Base-by-base conservation (phyloP, 306 rosid species). In the Sechiopsis laciniata region DNA sequence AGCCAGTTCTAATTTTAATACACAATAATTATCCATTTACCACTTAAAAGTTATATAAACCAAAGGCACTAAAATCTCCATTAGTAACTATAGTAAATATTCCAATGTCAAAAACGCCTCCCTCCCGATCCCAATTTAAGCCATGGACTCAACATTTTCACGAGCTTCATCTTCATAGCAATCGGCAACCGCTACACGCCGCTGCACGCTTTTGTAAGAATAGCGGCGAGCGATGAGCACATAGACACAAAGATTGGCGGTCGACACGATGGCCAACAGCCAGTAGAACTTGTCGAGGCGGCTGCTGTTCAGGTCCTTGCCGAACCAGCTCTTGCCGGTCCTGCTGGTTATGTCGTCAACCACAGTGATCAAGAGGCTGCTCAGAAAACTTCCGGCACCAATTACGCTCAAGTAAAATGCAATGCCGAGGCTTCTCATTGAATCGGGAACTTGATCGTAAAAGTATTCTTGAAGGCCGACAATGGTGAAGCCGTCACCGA, bases 261-360 rank as follows among this genome's bases (percentile, higher is more conserved):
- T 78, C 0, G 80, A n/a, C 6, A 89, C 76, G 0, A 60, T 88
- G 13, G 91, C 96, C 77, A 94, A 73, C 3, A 94, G 82, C 96
- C 96, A 89, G 45, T 86, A 94, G 53, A 94, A 94, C 53, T 85
- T 94, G 84, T 94, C 98, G 82, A 94, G 74, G 1, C 92, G 79
- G 74, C 98, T 90, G 32, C 78, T 79, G 45, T 87, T 87, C 86
- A 90, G 65, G 75, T 90, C 95, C 80, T 82, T 84, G 7, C 97
- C 97, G 78, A 94, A 81, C 98, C 98, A 90, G 61, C 91, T 85
- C 32, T 78, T 78, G 29, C 98, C 91, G 29, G 73, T 57, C 70
- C 79, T 79, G 72, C 57, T 66, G 0, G 96, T 88, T 0, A 80
- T 50, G 19, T 82, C 84, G 83, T 87, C 97, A 42, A 90, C 87